Conservation (phyloP, 345 rosid species). For the Gossypium ekmanianum region DNA sequence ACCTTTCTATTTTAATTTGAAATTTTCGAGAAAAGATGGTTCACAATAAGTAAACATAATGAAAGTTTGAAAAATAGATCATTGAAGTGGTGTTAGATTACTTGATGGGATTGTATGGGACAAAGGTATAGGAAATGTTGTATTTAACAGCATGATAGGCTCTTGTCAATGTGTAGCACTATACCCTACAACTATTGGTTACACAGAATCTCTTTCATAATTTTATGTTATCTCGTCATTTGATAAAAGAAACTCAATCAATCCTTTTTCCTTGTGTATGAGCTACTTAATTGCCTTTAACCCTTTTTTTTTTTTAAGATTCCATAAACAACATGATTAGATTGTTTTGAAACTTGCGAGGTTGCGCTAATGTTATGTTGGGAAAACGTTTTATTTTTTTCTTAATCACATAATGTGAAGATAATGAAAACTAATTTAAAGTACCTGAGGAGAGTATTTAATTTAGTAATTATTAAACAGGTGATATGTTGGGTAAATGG, state of each 20-base stretch:
- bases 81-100: background rate
- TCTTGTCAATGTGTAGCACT: background rate
- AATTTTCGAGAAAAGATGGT: background rate
- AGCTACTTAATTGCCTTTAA: background rate
- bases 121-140: background rate
- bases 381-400: background rate
- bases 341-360: background rate
- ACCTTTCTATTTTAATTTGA: background rate
- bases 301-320: too few relatives aligned
- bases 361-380: background rate
- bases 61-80: background rate
- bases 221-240: background rate
- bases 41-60: background rate
- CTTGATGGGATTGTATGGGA: conserved; percentile 7
- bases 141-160: background rate
- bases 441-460: background rate
- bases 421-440: conserved; percentile 7
- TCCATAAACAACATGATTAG: background rate
- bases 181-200: background rate
- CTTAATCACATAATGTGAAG: background rate
- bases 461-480: background rate
- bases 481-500: background rate
- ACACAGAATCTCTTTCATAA: background rate
- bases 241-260: background rate
- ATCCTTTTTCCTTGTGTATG: background rate